Conservation (phyloP, 2,329 filamentous ascomycete genomes). For the Fusarium sp. region DNA sequence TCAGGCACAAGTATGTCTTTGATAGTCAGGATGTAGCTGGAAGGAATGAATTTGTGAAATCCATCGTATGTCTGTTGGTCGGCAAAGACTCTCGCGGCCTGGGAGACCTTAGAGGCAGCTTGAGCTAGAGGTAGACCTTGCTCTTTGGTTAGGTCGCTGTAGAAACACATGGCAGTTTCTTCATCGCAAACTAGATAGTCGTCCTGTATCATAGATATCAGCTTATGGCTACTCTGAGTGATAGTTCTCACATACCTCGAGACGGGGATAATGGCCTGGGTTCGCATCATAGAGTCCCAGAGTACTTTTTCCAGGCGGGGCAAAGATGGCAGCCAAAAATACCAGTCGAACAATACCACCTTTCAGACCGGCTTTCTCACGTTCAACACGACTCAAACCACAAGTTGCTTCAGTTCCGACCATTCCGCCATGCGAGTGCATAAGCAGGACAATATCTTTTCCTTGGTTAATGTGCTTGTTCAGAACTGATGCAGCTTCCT, state of each 20-base stretch:
- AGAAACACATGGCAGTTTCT: conserved; percentile 17
- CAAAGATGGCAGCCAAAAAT: conserved; percentile 10
- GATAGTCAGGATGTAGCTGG: not conserved
- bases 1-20: conserved; percentile 5
- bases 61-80: conserved; percentile 13
- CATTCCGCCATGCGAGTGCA: conserved; percentile 24
- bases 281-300: not conserved
- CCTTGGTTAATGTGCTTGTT: not conserved
- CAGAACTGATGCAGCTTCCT: not conserved
- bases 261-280: not conserved
- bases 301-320: conserved; percentile 1
- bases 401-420: conserved; percentile 8
- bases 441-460: conserved; percentile 1
- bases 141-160: conserved; percentile 2
- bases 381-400: not conserved
- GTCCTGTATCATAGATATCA: not conserved
- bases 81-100: not conserved
- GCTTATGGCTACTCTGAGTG: fast-evolving
- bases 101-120: not conserved
- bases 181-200: conserved; percentile 13
- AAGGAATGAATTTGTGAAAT: conserved; percentile 1
- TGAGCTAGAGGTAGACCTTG: not conserved
- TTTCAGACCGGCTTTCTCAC: not conserved
- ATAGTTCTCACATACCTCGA: not conserved
- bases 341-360: conserved; percentile 1